Percentiles rank a stretch among this genome's conserved stretches.
These are phyloP conservation scores for Meyerozyma elateridarum DNA, from an alignment of 1,139 yeast species.

Conservation along the genomic window DNA sequence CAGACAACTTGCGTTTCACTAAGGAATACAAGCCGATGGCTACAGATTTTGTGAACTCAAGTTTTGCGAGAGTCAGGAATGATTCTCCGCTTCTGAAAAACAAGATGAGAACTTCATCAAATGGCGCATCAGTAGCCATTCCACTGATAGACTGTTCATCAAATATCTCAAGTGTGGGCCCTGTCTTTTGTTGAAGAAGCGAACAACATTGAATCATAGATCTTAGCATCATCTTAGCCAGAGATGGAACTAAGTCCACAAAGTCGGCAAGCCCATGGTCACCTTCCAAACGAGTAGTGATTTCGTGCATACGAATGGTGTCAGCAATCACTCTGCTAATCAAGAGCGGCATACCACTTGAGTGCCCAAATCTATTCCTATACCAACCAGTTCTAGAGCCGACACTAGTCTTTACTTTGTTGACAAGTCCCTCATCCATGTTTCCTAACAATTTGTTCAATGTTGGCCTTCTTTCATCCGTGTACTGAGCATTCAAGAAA, in stretches of 20 bases:
- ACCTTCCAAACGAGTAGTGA: constrained; percentile 45
- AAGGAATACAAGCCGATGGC: constrained; percentile 21
- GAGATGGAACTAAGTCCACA: constrained; percentile 27
- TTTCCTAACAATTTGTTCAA: too few relatives aligned
- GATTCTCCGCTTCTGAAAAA: constrained; percentile 46
- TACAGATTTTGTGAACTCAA: constrained; percentile 27
- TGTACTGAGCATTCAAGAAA: too few relatives aligned
- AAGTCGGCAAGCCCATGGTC: constrained; percentile 28
- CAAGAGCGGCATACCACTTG: too few relatives aligned
- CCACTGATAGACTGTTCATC: constrained; percentile 24
- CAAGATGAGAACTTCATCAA: constrained; percentile 34
- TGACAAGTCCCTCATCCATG: too few relatives aligned
- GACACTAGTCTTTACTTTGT: too few relatives aligned
- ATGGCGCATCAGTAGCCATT: constrained; percentile 24
- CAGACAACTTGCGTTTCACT: constrained; percentile 7
- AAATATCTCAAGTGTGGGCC: constrained; percentile 14
- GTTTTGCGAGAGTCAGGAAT: constrained; percentile 25
- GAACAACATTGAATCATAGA: constrained; percentile 34
- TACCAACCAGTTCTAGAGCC: too few relatives aligned
- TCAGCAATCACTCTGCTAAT: constrained; percentile 38
- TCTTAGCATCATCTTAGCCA: constrained; percentile 32
- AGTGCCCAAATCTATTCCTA: too few relatives aligned
- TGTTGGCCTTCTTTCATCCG: too few relatives aligned
- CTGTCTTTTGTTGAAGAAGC: constrained; percentile 17
- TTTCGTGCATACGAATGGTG: constrained; percentile 54